Base-by-base conservation (phyloP, 2,329 filamentous ascomycete genomes). In the Aaosphaeria pasadenensis region DNA sequence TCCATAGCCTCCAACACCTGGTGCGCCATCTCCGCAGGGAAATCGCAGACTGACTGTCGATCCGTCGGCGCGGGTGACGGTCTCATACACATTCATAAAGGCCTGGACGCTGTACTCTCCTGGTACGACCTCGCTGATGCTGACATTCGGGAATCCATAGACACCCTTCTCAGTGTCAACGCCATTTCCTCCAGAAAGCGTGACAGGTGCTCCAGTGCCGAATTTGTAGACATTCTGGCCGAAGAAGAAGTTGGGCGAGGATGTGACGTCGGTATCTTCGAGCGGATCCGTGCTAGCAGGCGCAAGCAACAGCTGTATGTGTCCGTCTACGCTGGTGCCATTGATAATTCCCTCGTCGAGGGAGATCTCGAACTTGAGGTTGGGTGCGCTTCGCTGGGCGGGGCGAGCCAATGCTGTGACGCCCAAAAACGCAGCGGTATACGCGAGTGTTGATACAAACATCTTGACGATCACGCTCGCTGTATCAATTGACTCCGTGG, bases 71-170 rank as follows among this genome's bases (percentile, higher is more conserved):
- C 70, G 62, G 1, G 53, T 66, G 4, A 63, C 64, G 4, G 54
- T 66, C 47, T 71, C 67, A 43, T 72, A 71, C 31, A 46, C 55
- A 24, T 60, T 71, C 17, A 72, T 48, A 47, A 70, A 70, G 1
- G 65, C 68, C 46, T 69, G 69, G 1, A 71, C 56, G 5, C 47
- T 61, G 49, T 71, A 72, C 13, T 56, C 54, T 7, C 67, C 67
- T 1, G 64, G 50, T 4, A 57, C 48, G 6, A 71, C 50, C 6
- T 66, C 59, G 46, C 55, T 51, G 41, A 71, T 41, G 40, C 62
- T 66, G 35, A 63, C 54, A 38, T 66, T 63, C 5, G 64, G 67
- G 54, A 55, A 71, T 6, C 70, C 70, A 46, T 51, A 71, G 0
- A 71, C 62, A 7, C 59, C 64, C 5, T 48, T 56, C 9, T 51